Percentiles rank a stretch among this genome's conserved stretches.
These are phyloP conservation scores for Syncephalastrum sp. DNA, from an alignment of 371 early-diverging fungal species.

Conservation along the genomic window DNA sequence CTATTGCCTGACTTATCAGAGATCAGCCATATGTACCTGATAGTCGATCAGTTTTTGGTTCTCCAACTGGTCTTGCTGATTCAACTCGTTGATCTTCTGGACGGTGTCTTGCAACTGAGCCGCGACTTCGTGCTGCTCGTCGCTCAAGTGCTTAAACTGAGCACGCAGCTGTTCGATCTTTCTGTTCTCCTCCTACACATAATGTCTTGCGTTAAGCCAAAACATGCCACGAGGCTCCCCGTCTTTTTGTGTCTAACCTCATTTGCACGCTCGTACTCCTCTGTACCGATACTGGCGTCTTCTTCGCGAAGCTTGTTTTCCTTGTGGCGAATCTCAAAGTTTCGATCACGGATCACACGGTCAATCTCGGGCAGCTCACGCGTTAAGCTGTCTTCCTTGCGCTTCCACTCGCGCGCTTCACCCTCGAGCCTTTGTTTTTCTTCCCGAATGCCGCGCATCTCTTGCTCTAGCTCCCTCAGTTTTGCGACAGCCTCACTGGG, in stretches of 20 bases:
- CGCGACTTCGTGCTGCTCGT: slow-evolving; percentile 2
- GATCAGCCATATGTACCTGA: not conserved
- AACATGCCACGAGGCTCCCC: not conserved
- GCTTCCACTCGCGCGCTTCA: slow-evolving; percentile 17
- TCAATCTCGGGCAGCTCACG: no score
- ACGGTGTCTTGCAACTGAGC: slow-evolving; percentile 6
- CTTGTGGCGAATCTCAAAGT: no score
- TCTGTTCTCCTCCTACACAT: slow-evolving; percentile 10
- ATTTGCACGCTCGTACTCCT: no score
- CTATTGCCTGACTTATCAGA: no score
- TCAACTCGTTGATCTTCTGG: slow-evolving; percentile 7
- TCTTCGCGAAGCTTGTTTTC: no score
- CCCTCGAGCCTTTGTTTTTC: slow-evolving; percentile 54
- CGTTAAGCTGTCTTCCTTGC: not conserved
- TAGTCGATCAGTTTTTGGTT: slow-evolving; percentile 7
- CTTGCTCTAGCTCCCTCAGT: not conserved
- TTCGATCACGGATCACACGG: no score
- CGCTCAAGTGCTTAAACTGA: slow-evolving; percentile 16
- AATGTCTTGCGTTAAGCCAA: not conserved
- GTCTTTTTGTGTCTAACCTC: not conserved
- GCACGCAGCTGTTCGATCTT: slow-evolving; percentile 8
- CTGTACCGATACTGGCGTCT: no score
- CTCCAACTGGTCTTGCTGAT: slow-evolving; percentile 17
- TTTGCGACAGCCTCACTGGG: not conserved
- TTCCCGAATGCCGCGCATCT: slow-evolving; percentile 34